Base-by-base conservation (phyloP, 805 yeast species). In the Kodamaea kaohsiungensis region DNA sequence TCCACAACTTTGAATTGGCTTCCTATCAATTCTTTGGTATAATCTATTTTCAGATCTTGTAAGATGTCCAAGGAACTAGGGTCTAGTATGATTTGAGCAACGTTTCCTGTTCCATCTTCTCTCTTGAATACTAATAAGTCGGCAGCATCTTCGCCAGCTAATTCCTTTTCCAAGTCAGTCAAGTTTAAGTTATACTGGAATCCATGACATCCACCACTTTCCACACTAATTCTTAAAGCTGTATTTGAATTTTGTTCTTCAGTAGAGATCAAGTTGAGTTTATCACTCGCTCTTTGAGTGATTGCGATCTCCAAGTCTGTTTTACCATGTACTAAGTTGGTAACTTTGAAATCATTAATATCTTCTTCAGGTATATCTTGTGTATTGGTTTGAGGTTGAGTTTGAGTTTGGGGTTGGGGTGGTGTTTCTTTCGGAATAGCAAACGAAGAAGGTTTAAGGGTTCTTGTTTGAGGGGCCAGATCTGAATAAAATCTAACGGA, bases 141-240 rank as follows among this genome's bases (percentile, higher is more conserved):
- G 5, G 62, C 65, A 8, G 72, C 69, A 8, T 71, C 69, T 9
- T 68, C 70, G 1, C 61, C 63, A 38, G 58, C 59, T 13, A 74
- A 61, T 49, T 75, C 81, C 35, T 69, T 62, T 3, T 56, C 53
- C 43, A 73, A 59, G 55, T 80, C 79, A 3, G 85, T 78, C 46
- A 95, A 76, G 51, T 84, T 80, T 64, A 95, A 74, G 59, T 87
- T 81, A 66, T 95, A 95, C 70, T 95, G 98, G 71, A 90, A 95
- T 16, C 99, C 99, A 69, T 95, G 99, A 68, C 99, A 95, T 1
- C 99, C 99, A 8, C 99, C 99, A 64, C 96, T 88, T 62, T 91
- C 97, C 8, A 95, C 98, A 10, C 78, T 73, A 2, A 93, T 83
- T 50, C 88, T 76, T 16, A 93, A 73, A 0, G 91, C 90, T n/a